A percentile compares a stretch with the other conserved stretches of the same genome.
Conservation (phyloP, 1,284 basidiomycete genomes). For the Fomes fomentarius region DNA sequence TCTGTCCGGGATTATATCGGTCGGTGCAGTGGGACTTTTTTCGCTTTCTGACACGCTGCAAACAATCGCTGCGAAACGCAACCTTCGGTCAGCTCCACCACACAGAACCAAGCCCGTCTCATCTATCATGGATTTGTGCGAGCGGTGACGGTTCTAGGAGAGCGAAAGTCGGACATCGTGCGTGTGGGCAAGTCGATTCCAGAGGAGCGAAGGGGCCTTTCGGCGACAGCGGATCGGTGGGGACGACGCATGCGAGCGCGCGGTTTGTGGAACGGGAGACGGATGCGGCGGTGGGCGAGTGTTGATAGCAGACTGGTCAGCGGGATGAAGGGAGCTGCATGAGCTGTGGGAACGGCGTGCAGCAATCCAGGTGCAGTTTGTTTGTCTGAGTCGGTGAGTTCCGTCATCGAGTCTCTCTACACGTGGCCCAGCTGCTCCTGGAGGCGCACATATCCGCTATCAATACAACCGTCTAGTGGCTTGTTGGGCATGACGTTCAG, state of each 20-base stretch:
- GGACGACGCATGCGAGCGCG: conserved; percentile 52
- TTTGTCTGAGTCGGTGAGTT: too few relatives aligned
- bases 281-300: conserved; percentile 39
- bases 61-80: conserved; percentile 49
- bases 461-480: too few relatives aligned
- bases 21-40: neutral
- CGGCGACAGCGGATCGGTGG: conserved; percentile 46
- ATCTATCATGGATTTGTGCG: conserved; percentile 46
- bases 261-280: conserved; percentile 54
- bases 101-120: conserved; percentile 44
- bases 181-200: conserved; percentile 54
- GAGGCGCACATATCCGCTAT: too few relatives aligned
- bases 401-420: too few relatives aligned
- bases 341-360: too few relatives aligned
- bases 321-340: too few relatives aligned
- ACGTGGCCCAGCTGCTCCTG: too few relatives aligned
- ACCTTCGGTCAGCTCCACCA: conserved; percentile 44
- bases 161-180: conserved; percentile 43
- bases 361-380: too few relatives aligned
- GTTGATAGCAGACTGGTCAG: neutral
- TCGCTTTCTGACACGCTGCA: conserved; percentile 32
- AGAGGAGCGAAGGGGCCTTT: conserved; percentile 44
- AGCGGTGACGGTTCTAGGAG: conserved; percentile 46
- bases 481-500: too few relatives aligned
- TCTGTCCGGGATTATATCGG: neutral